Evolutionary conservation across 306 rosid species (phyloP), one percentile per base, ranked within the genome.

Genomic region (Dalbergia oliveri): DNA sequence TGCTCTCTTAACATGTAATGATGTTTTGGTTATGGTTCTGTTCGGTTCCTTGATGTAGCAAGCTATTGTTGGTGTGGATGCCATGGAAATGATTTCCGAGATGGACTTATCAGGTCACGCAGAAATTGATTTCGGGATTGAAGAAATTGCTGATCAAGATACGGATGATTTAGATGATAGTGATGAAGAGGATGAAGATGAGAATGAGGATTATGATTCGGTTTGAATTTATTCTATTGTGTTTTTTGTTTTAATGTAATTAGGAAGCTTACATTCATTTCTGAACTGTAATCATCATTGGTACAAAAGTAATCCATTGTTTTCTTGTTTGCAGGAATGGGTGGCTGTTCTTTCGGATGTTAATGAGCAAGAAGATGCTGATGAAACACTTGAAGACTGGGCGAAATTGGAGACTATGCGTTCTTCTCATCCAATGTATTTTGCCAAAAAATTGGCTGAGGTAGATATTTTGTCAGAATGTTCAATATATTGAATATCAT

Each of bases 371-470:
- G 91, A 86, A 58, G 89, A 91, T 53, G 82, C 81, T 4, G 98
- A 93, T 63, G 91, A 88, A 89, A 47, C 89, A 70, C 84, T 89
- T 35, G 94, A 87, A 82, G 98, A 93, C 86, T 93, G 99, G 99
- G 98, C 97, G 59, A 91, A 93, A 82, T 83, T 90, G 85, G 97
- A 91, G 73, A 90, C 93, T 0, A 90, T 91, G 99, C 88, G 89
- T 77, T 88, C 88, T 67, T 92, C 99, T 81, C 97, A 94, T 82
- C 99, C 97, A 14, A 82, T 94, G 97, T 80, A 84, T 83, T 94
- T 94, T 86, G 99, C 99, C 86, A 84, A 90, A 77, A 94, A 88
- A 85, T 78, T 94, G 77, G 83, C 97, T 0, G 97, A 92, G 99
- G 99, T 94, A 88, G 69, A 70, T 74, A 19, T 62, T 75, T 64